Evolutionary conservation across 306 rosid genomes (phyloP).

Genomic region (Sechiopsis laciniata): DNA sequence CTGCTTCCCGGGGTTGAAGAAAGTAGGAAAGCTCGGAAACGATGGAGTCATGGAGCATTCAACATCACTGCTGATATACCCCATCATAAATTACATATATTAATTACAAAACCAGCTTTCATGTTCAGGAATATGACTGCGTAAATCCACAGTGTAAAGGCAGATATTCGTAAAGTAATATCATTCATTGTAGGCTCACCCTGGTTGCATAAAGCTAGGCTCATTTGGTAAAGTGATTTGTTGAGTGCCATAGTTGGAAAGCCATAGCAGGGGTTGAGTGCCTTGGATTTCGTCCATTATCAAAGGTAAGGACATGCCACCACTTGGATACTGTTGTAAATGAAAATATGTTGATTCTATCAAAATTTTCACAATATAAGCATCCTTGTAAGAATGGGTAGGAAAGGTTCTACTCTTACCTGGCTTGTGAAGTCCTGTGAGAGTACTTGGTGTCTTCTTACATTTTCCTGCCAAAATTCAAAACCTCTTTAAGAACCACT

Average conservation of each 20-base stretch:
- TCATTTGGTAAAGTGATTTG: constrained; percentile 59
- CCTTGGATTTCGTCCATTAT: constrained; percentile 58
- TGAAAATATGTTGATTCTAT: background rate
- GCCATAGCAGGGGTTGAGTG: constrained; percentile 58
- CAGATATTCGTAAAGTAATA: background rate
- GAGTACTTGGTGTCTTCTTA: constrained; percentile 66
- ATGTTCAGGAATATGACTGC: background rate
- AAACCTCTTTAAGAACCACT: constrained; percentile 2
- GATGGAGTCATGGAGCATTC: constrained; percentile 57
- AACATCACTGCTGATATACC: constrained; percentile 50
- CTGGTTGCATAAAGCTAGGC: constrained; percentile 36
- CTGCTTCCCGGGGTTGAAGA: constrained; percentile 38
- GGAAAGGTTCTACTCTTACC: constrained; percentile 36
- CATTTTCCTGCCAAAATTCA: constrained; percentile 44
- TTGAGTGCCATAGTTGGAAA: constrained; percentile 41
- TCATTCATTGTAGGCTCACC: constrained; percentile 16
- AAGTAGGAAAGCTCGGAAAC: constrained; percentile 48
- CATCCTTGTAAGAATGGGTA: constrained; percentile 8
- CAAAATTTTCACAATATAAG: background rate
- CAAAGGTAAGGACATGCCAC: constrained; percentile 62
- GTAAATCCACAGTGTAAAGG: background rate
- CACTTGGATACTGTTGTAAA: constrained; percentile 61
- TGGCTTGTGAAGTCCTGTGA: constrained; percentile 65
- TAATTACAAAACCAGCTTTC: background rate
- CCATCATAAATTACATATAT: background rate